Evolutionary conservation across 139 green algal genomes (phyloP).

Genomic region (Chlorella sp.): DNA sequence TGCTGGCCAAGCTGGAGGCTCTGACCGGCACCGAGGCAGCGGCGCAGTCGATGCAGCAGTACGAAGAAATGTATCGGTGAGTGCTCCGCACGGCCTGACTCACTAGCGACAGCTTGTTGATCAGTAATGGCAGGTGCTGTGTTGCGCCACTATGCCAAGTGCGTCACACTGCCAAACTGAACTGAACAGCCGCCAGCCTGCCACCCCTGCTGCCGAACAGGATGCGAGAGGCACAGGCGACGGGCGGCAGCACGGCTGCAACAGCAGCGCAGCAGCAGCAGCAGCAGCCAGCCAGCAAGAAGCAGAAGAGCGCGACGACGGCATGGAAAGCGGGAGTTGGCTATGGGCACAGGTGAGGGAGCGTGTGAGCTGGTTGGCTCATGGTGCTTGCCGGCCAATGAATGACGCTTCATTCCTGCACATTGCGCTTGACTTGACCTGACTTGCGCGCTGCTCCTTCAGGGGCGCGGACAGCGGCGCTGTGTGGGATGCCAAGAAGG

Average conservation of each 20-base stretch:
- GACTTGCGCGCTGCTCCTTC: background rate
- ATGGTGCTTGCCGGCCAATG: no score
- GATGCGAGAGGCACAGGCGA: constrained; percentile 12
- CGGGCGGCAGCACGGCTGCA: background rate
- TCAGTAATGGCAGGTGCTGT: no score
- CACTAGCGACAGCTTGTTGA: no score
- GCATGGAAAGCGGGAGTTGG: constrained; percentile 16
- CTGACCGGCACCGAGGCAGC: constrained; percentile 51
- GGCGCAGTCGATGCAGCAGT: constrained; percentile 35
- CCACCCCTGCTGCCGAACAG: background rate
- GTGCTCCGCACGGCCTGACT: no score
- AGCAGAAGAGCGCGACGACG: constrained; percentile 1
- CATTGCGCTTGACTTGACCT: no score
- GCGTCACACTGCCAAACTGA: no score
- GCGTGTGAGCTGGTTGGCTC: no score
- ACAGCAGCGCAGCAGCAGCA: constrained; percentile 16
- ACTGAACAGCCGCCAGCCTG: no score
- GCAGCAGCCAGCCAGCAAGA: constrained; percentile 28
- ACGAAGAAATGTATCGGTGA: constrained; percentile 52
- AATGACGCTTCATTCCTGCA: no score
- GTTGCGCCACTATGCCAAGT: no score
- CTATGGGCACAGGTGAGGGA: constrained; percentile 8
- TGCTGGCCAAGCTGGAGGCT: constrained; percentile 72
- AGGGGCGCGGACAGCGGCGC: constrained; percentile 16
- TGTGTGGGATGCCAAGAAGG: constrained; percentile 69